Base-by-base conservation (phyloP, 768 basidiomycete species). In the Erythrobasidium yunnanense region DNA sequence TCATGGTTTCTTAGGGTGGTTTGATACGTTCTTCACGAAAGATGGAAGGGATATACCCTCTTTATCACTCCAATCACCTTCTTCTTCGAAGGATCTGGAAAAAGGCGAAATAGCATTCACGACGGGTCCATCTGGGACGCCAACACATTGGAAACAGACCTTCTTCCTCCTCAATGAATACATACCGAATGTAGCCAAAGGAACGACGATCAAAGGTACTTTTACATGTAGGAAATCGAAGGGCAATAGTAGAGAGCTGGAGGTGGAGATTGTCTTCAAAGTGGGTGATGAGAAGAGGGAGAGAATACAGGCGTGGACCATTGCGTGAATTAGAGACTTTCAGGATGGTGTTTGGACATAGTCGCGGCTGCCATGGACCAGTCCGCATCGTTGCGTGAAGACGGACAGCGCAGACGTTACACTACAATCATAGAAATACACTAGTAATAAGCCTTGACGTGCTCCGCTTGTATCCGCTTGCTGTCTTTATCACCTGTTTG, bases 111-210 rank as follows among this genome's bases (percentile, higher is more conserved):
- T 76, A 22, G 73, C 72, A 45, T 80, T 99, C 77, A 92, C 88
- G 71, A 97, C 93, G 0, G 89, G 93, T 0, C 91, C 93, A 8
- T 78, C 78, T 71, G 91, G 88, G 65, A 82, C 83, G 23, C 84
- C 88, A 8, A 97, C 92, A 27, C 93, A 99, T 75, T 97, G 93
- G 93, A 91, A 90, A 74, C 93, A 99, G 74, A 90, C 93, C 0
- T 71, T 90, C 1, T 95, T 99, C 77, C 76, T 97, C 70, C 79
- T 99, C 65, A 79, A 82, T 50, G 84, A 90, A 62, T 87, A 89
- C 0, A 82, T 96, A 56, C 35, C n/a, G 29, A 73, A 76, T n/a
- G 84, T 87, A 1, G 80, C 33, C 45, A 2, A 69, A 91, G 91
- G 87, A 18, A 83, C 86, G 1, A 75, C 81, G 25, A 84, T 97